Conservation (phyloP, 164 flowering plant species). For the Houttuynia cordata region DNA sequence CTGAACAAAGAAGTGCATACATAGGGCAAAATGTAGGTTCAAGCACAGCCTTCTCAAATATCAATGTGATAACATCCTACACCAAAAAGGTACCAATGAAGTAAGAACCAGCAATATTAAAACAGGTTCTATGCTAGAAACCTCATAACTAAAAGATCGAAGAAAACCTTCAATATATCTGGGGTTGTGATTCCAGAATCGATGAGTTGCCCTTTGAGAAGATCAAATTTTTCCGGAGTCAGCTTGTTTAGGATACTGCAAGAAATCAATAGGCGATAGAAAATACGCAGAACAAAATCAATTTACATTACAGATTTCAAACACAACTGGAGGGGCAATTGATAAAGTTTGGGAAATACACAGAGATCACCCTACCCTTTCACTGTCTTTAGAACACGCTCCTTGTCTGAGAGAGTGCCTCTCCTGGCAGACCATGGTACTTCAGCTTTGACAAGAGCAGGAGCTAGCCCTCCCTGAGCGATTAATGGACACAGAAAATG, state of each 20-base stretch:
- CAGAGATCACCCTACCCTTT: slow-evolving; percentile 57
- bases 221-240: slow-evolving; percentile 97
- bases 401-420: slow-evolving; percentile 65
- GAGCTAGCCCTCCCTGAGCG: slow-evolving; percentile 48
- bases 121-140: background rate
- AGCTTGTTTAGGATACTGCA: slow-evolving; percentile 92
- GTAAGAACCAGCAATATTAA: background rate
- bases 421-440: slow-evolving; percentile 82
- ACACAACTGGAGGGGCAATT: background rate
- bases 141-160: background rate
- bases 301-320: background rate
- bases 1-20: slow-evolving; percentile 87
- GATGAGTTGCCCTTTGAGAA: slow-evolving; percentile 86
- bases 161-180: slow-evolving; percentile 71
- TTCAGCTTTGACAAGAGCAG: slow-evolving; percentile 67
- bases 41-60: slow-evolving; percentile 91
- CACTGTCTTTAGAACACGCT: slow-evolving; percentile 76
- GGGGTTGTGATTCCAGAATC: slow-evolving; percentile 90
- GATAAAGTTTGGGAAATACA: background rate
- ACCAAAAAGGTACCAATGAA: background rate
- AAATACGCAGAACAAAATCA: background rate
- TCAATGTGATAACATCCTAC: slow-evolving; percentile 76
- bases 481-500: background rate
- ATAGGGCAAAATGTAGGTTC: slow-evolving; percentile 97
- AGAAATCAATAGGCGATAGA: background rate